Conservation (phyloP, 495 filamentous ascomycete species). For the Jackrogersella multiformis region DNA sequence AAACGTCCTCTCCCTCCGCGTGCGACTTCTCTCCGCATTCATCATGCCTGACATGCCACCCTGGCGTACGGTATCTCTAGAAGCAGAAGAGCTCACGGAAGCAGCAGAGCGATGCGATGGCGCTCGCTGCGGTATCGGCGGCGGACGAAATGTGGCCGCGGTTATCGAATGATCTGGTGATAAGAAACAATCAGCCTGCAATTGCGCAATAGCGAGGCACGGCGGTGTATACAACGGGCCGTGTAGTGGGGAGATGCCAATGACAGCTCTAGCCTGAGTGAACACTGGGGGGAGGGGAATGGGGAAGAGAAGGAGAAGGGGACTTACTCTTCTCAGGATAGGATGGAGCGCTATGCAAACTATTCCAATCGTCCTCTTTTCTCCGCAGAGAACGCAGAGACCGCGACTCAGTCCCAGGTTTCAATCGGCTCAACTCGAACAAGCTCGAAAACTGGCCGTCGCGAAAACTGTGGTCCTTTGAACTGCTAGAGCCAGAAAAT, state of each 20-base stretch:
- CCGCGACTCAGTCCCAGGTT: conserved; percentile 46
- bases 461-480: conserved; percentile 49
- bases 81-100: conserved; percentile 52
- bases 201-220: conserved; percentile 29
- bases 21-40: conserved; percentile 80
- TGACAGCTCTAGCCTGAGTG: conserved; percentile 1
- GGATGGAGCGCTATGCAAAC: conserved; percentile 44
- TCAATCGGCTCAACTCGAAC: conserved; percentile 51
- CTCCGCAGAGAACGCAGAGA: conserved; percentile 52
- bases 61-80: conserved; percentile 50
- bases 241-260: conserved; percentile 24
- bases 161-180: conserved; percentile 52
- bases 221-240: conserved; percentile 4
- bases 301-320: neutral
- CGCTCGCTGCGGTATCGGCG: conserved; percentile 43
- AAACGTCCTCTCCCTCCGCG: conserved; percentile 91
- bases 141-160: conserved; percentile 44
- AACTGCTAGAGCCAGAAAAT: conserved; percentile 35
- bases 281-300: neutral
- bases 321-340: conserved; percentile 59
- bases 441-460: conserved; percentile 51
- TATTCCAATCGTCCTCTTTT: conserved; percentile 47
- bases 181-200: conserved; percentile 35
- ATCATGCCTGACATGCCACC: conserved; percentile 62
- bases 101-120: conserved; percentile 56